Evolutionary conservation across 352 stramenopile species (phyloP), one percentile per base, ranked within the genome.

Genomic region (Detonula confervacea): DNA sequence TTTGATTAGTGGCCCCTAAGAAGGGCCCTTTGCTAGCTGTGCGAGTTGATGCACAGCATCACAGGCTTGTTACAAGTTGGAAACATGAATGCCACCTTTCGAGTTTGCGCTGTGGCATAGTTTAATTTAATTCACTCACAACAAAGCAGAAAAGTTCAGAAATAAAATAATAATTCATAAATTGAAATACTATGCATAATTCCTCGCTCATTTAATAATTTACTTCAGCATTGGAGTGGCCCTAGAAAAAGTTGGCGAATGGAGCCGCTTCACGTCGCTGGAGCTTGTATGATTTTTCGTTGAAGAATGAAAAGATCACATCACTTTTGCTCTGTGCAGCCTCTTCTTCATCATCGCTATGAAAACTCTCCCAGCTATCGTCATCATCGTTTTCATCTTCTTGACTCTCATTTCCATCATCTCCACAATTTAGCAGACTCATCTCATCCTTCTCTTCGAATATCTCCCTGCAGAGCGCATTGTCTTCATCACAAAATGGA

Each of bases 301-400:
- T 77, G 59, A 86, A 86, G 46, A 73, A 86, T 11, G 60, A 37
- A 60, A 71, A 73, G 3, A 86, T 82, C 51, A 52, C 71, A 20
- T 86, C 72, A 51, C 35, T 73, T 44, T n/a, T 70, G 7, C 44
- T 51, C 39, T 51, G 35, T 18, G 49, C 30, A 12, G 64, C 51
- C 22, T 4, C 30, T 20, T 42, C 47, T 52, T 72, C 60, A 51
- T 81, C 72, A 24, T 86, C 44, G 55, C 65, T 86, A 30, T 79
- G 60, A 7, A 86, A 66, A 57, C 78, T 86, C 63, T 86, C 78
- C 78, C 78, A 86, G 62, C 69, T 72, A 2, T 61, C 72, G 62
- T 77, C 72, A 54, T 86, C 66, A 25, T 81, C 63, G 39, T 52
- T 67, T 12, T 67, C 42, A 57, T 71, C 66, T 73, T 55, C 42